Conservation (phyloP, 805 yeast genomes). For the Kluyveromyces nonfermentans region DNA sequence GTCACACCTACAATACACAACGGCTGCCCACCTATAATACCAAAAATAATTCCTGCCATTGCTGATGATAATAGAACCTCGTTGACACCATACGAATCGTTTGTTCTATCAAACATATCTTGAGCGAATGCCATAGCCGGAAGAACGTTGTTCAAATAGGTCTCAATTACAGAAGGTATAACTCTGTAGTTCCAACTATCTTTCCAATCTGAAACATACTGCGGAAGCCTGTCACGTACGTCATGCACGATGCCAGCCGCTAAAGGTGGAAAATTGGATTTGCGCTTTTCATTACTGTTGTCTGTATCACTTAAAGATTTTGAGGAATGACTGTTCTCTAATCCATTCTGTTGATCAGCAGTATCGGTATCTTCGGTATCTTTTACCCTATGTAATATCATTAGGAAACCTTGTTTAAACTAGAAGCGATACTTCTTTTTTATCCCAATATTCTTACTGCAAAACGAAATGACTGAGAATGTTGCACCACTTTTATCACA, state of each 20-base stretch:
- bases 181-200: slow-evolving; percentile 85
- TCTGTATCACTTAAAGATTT: background rate
- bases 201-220: slow-evolving; percentile 65
- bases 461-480: background rate
- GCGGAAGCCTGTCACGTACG: slow-evolving; percentile 40
- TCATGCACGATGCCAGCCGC: slow-evolving; percentile 31
- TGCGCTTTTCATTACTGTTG: background rate
- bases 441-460: background rate
- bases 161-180: slow-evolving; percentile 71
- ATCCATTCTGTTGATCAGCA: background rate
- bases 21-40: slow-evolving; percentile 82
- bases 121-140: slow-evolving; percentile 97
- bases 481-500: background rate
- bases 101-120: slow-evolving; percentile 90
- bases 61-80: slow-evolving; percentile 81
- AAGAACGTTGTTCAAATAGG: slow-evolving; percentile 80
- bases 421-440: background rate
- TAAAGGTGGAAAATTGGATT: slow-evolving; percentile 4
- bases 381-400: background rate
- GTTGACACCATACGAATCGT: slow-evolving; percentile 82
- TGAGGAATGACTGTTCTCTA: background rate
- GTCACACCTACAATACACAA: slow-evolving; percentile 94
- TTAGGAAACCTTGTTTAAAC: background rate
- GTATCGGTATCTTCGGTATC: background rate
- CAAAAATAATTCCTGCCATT: slow-evolving; percentile 82